phyloP scores from a whole-genome alignment of 306 rosid genomes.

The Castanopsis chinensis region DNA sequence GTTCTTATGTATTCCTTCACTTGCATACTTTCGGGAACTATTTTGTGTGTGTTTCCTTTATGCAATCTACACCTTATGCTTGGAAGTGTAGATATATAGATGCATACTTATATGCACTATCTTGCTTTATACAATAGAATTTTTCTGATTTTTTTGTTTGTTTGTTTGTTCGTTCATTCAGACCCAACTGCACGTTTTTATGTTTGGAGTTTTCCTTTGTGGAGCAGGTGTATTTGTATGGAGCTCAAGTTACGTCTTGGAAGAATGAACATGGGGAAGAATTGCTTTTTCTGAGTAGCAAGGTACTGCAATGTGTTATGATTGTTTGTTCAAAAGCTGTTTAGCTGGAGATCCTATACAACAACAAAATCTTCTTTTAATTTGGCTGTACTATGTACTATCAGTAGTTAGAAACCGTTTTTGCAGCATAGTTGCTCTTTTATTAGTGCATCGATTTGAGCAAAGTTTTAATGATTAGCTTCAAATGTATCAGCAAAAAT shows the following conservation, averaged over 20 bases:
- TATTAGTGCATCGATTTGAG: background rate
- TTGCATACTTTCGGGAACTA: background rate
- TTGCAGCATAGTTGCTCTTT: background rate
- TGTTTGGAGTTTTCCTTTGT: background rate
- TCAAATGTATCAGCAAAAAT: background rate
- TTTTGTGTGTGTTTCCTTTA: background rate
- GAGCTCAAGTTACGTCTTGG: conserved; percentile 83
- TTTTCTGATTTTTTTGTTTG: background rate
- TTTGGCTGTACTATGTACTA: background rate
- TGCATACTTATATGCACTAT: background rate
- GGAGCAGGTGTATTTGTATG: conserved; percentile 60
- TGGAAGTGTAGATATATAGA: background rate
- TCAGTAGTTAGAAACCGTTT: background rate
- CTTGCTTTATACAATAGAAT: background rate
- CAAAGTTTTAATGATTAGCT: background rate
- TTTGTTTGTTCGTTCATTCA: background rate
- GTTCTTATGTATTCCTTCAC: background rate
- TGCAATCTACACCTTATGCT: background rate
- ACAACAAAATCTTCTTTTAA: background rate
- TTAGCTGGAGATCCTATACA: background rate
- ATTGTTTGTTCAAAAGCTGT: background rate
- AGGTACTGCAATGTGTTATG: conserved; percentile 36
- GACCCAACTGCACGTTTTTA: background rate
- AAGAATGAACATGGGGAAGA: conserved; percentile 71
- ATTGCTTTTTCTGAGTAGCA: conserved; percentile 66